A percentile compares a stretch with the other conserved stretches of the same genome.
These are phyloP conservation scores for Acacia crassicarpa DNA, from an alignment of 306 rosid genomes.

Conservation along the genomic window DNA sequence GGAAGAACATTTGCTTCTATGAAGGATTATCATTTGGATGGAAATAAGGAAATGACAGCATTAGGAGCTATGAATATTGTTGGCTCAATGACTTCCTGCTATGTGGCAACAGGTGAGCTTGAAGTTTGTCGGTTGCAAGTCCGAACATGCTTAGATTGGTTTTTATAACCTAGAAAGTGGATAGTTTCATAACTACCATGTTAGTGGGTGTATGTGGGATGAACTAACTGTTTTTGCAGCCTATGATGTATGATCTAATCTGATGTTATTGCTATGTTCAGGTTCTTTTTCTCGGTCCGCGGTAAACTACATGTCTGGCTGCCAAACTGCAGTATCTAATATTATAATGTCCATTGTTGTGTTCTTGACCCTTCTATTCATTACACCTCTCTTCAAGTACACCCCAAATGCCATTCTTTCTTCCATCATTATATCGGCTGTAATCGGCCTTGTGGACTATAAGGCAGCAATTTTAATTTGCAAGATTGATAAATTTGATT, in stretches of 20 bases:
- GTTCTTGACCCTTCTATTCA: constrained; percentile 69
- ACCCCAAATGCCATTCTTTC: constrained; percentile 92
- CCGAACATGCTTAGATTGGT: not conserved
- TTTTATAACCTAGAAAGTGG: not conserved
- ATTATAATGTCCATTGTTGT: constrained; percentile 85
- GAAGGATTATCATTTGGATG: constrained; percentile 94
- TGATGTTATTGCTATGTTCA: constrained; percentile 32
- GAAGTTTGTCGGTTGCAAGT: constrained; percentile 2
- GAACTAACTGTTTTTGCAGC: not conserved
- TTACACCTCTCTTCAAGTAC: constrained; percentile 91
- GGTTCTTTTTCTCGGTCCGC: constrained; percentile 98
- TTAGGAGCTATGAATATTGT: constrained; percentile 89
- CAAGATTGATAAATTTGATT: constrained; percentile 94
- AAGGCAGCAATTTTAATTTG: constrained; percentile 84
- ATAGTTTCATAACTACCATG: not conserved
- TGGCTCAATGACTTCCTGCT: constrained; percentile 96
- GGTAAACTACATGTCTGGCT: constrained; percentile 89
- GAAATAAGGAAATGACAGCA: constrained; percentile 98
- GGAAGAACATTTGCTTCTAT: constrained; percentile 97
- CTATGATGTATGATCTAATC: constrained; percentile 34
- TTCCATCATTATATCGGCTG: constrained; percentile 84
- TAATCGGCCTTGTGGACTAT: constrained; percentile 76
- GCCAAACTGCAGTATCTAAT: constrained; percentile 86
- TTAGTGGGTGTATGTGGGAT: too few relatives aligned
- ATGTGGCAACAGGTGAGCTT: constrained; percentile 85